phyloP scores from a whole-genome alignment of 1,284 basidiomycete species.

The Puccinia coronata region DNA sequence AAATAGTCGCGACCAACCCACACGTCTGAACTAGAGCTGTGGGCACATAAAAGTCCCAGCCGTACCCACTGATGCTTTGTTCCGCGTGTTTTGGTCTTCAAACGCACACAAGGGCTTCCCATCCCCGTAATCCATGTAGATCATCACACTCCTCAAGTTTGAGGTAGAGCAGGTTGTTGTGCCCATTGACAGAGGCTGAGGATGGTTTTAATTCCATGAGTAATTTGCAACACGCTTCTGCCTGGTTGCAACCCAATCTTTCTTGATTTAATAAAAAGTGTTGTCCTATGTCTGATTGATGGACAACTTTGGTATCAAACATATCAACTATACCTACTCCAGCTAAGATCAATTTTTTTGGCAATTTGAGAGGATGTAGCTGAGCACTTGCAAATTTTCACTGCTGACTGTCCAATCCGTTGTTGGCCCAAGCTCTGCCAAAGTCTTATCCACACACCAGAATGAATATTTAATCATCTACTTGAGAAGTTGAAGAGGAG shows the following conservation, averaged over 20 bases:
- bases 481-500: background rate
- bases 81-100: slow-evolving; percentile 63
- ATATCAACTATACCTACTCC: slow-evolving; percentile 90
- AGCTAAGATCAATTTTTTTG: slow-evolving; percentile 92
- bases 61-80: slow-evolving; percentile 46
- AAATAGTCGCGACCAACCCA: slow-evolving; percentile 84
- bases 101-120: slow-evolving; percentile 75
- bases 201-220: slow-evolving; percentile 80
- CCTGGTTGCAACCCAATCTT: slow-evolving; percentile 76
- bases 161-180: slow-evolving; percentile 62
- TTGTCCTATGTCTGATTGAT: slow-evolving; percentile 79
- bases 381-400: slow-evolving; percentile 77
- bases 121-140: slow-evolving; percentile 60
- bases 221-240: slow-evolving; percentile 74
- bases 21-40: slow-evolving; percentile 76
- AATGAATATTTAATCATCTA: background rate
- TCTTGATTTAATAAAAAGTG: slow-evolving; percentile 88
- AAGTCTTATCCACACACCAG: slow-evolving; percentile 65
- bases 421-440: slow-evolving; percentile 93
- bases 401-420: slow-evolving; percentile 80
- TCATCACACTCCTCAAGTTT: background rate
- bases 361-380: slow-evolving; percentile 81
- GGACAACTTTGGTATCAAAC: slow-evolving; percentile 69
- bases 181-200: slow-evolving; percentile 57
- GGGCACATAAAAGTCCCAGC: slow-evolving; percentile 63